phyloP scores from a whole-genome alignment of 768 basidiomycete genomes.

The Terana coerulea region DNA sequence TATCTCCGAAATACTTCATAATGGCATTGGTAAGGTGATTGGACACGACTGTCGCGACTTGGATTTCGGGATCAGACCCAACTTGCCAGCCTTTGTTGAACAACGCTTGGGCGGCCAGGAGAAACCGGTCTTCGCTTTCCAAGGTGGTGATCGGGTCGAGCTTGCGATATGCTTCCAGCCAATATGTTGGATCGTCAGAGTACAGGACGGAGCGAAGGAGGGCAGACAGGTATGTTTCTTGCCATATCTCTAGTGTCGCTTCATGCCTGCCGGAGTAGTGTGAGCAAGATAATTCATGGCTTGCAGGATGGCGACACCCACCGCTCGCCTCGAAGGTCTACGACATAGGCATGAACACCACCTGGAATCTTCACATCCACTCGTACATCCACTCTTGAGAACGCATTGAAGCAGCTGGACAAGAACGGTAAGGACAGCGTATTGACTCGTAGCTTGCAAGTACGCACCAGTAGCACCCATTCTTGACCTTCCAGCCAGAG shows the following conservation, averaged over 20 bases:
- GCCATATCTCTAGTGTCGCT: slow-evolving; percentile 91
- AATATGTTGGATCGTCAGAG: slow-evolving; percentile 91
- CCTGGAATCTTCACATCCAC: slow-evolving; percentile 99
- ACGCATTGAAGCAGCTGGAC: slow-evolving; percentile 92
- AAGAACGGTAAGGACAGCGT: neutral
- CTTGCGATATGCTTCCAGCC: slow-evolving; percentile 90
- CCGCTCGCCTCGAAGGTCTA: slow-evolving; percentile 94
- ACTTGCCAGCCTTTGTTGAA: slow-evolving; percentile 98
- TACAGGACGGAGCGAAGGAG: slow-evolving; percentile 89
- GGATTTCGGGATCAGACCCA: slow-evolving; percentile 97
- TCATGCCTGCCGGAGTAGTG: slow-evolving; percentile 58
- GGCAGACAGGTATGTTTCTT: slow-evolving; percentile 95
- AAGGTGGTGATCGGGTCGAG: slow-evolving; percentile 89
- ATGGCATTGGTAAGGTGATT: slow-evolving; percentile 95
- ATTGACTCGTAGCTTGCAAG: neutral
- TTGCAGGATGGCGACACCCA: slow-evolving; percentile 35
- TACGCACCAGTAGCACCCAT: slow-evolving; percentile 87
- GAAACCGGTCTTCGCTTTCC: slow-evolving; percentile 86
- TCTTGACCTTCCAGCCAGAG: slow-evolving; percentile 83
- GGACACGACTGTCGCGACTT: slow-evolving; percentile 93
- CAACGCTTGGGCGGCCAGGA: slow-evolving; percentile 84
- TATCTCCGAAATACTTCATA: slow-evolving; percentile 95
- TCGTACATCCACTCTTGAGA: slow-evolving; percentile 92
- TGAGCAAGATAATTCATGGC: slow-evolving; percentile 7
- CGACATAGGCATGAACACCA: slow-evolving; percentile 90